Evolutionary conservation across 164 flowering plant genomes (phyloP), one percentile per base, ranked within the genome.

Genomic region (Dillenia suffruticosa): DNA sequence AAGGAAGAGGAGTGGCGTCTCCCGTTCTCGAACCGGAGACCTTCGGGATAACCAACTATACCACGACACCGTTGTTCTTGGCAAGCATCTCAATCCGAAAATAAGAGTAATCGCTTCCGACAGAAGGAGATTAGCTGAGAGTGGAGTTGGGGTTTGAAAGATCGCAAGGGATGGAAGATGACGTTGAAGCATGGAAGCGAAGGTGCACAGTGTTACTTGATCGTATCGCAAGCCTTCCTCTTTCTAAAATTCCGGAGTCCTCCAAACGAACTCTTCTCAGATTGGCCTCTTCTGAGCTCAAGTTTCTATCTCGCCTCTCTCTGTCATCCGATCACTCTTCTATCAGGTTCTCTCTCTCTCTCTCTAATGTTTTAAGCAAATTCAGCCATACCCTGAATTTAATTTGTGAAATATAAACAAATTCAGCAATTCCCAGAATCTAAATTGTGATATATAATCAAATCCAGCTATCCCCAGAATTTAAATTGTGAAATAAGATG

Each of bases 251-350:
- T 73, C 69, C 77, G 24, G 56, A 65, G 6, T 77, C 92, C 51
- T 82, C 84, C 76, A 86, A 77, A 53, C 70, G 64, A 57, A 89
- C 95, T 40, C 84, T 94, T 40, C 65, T 79, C 62, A 73, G 83
- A 65, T 60, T 89, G 54, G 84, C 78, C 58, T 63, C 56, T 19
- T 81, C 97, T 32, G 97, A 94, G 79, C 88, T 91, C 66, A 56
- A 62, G 26, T 94, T 86, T 76, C 92, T 91, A 68, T 76, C 77
- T 53, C 82, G 78, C 43, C 48, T 70, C 32, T 59, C 76, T 45
- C 54, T 68, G 46, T 45, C 62, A 43, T 59, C 76, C 62, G 2
- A 59, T 46, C 64, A 56, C 16, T 52, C 72, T 14, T 62, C 76
- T 8, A 77, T 79, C 77, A 80, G 86, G 86, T 83, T 56, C 49